Evolutionary conservation across 202 grass and related monocot species (phyloP), one percentile per base, ranked within the genome.

Genomic region (Carex arenaria): DNA sequence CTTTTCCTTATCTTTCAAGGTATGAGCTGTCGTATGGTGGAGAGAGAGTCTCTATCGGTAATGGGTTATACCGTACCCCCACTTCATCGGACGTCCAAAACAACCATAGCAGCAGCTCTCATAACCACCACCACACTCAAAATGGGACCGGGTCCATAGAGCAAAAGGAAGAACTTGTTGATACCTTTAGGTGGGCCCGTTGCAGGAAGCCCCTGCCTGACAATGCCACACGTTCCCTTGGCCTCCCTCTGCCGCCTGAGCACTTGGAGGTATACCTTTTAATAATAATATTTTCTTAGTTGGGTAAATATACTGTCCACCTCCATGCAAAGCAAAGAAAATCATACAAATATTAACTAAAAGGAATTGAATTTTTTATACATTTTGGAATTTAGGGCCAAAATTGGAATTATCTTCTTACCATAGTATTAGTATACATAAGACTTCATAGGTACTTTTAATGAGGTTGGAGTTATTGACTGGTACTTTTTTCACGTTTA

Each of bases 11-110:
- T 85, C 83, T 61, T 60, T 57, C 81, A 86, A 98, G 95, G 83
- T 98, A 98, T 14, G 95, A 98, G 82, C 78, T 98, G 47, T 98
- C 92, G 78, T 98, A 86, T 59, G 89, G 71, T 26, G 96, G 93
- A 53, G 96, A 98, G 75, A 98, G 79, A 77, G 59, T 49, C 60
- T 63, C 87, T 51, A 62, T 67, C 30, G 42, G 80, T 76, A 65
- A 83, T 81, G 93, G 87, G 65, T 65, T 87, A 59, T 85, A 72
- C 53, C 86, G 74, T 80, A 89, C 43, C 36, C 78, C 84, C 49
- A 81, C 84, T 10, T 86, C 92, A 12, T 64, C 75, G 15, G 92
- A 94, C 64, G 87, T 83, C 64, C 95, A 93, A 76, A 93, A 84
- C 71, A 86, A 86, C 52, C 81, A 78, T 52, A 80, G 85, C 57